These are phyloP conservation scores for Luvunga scandens DNA, from an alignment of 345 rosid genomes.

Conservation along the genomic window DNA sequence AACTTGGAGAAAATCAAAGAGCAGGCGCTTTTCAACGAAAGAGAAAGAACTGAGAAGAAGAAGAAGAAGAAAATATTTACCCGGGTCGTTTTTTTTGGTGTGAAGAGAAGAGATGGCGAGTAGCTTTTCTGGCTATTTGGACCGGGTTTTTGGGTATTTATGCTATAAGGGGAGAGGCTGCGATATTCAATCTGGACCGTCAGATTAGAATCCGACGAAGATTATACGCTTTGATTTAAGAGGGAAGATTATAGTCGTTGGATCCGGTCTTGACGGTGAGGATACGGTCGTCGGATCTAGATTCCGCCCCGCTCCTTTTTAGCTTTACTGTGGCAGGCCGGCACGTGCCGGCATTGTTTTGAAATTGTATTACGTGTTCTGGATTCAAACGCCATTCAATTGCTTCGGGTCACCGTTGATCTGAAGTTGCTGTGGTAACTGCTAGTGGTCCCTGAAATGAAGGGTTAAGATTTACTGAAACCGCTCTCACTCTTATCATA, in stretches of 20 bases:
- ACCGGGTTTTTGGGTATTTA: slow-evolving; percentile 36
- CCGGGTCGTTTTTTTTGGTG: slow-evolving; percentile 1
- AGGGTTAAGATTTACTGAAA: background rate
- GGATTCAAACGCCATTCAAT: background rate
- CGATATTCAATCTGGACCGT: slow-evolving; percentile 45
- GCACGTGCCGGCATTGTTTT: slow-evolving; percentile 56
- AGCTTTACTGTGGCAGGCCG: slow-evolving; percentile 47
- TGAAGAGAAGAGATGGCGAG: background rate
- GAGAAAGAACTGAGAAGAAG: background rate
- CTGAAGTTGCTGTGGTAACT: background rate
- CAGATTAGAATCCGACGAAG: slow-evolving; percentile 24
- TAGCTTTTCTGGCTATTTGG: slow-evolving; percentile 9
- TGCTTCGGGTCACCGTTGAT: slow-evolving; percentile 7
- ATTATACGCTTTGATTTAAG: slow-evolving; percentile 9
- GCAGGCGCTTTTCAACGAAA: background rate
- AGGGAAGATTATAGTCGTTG: slow-evolving; percentile 31
- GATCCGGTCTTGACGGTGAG: slow-evolving; percentile 50
- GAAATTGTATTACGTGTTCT: background rate
- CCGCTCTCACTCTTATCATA: background rate
- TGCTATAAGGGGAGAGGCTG: slow-evolving; percentile 26
- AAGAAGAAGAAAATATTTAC: background rate
- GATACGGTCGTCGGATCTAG: slow-evolving; percentile 60
- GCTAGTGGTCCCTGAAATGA: background rate
- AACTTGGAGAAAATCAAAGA: background rate
- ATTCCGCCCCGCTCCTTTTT: slow-evolving; percentile 28